Evolutionary conservation across 345 rosid genomes (phyloP), one percentile per base, ranked within the genome.

Genomic region (Citrus australasica): DNA sequence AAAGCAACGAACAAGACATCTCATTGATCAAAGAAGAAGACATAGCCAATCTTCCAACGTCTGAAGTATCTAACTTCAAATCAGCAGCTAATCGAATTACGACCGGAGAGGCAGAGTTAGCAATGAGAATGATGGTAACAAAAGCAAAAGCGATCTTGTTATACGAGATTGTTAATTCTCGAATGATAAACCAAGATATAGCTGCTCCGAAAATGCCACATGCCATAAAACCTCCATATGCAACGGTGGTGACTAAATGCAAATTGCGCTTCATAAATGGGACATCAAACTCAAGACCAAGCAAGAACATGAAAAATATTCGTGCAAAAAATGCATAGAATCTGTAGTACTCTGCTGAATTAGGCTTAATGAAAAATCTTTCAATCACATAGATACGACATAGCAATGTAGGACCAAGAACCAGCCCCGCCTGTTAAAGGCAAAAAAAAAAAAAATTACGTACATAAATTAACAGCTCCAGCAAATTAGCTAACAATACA

Each of bases 371-470:
- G 80, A 92, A 89, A 79, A 87, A 85, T 0, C 81, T 81, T 38
- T 70, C 76, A 3, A 93, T 81, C 21, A 21, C 51, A 1, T 13
- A 0, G 60, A 89, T 83, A 8, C 86, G 92, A 58, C 94, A 90
- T 53, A 90, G 81, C 51, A 91, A 68, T 2, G 91, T 70, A 4
- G 98, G 98, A 27, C 98, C 90, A 10, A 93, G 74, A 56, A 87
- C 92, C n/a, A 94, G 67, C 61, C 97, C 97, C 6, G 97, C 97
- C 97, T 94, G 89, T 71, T 63, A 40, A 40, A 33, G 42, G 58
- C 14, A 1, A 10, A 46, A 46, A 46, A 42, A 42, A 8, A 42
- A 46, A 46, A 46, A 2, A 46, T 46, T 10, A 42, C 3, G 48
- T 10, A 42, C 17, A 46, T 46, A 11, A 11, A 46, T 46, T 11